Percentiles rank a stretch among this genome's conserved stretches.
Conservation (phyloP, 768 basidiomycete genomes). For the Leccinum broughii region DNA sequence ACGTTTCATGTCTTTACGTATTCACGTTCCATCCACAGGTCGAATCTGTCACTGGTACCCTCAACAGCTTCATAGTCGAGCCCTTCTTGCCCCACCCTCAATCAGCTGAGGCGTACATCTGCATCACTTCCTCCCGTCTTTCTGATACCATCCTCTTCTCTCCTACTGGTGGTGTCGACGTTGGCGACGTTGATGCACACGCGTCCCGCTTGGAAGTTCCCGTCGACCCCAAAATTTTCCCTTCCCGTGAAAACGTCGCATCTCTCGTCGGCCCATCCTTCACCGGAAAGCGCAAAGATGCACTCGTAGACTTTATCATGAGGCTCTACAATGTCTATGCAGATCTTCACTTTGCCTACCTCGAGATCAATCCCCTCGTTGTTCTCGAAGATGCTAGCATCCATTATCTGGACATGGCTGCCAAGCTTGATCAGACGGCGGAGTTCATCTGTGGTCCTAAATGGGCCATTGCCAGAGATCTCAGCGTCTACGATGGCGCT, state of each 20-base stretch:
- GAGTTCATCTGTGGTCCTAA: slow-evolving; percentile 98
- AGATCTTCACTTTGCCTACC: slow-evolving; percentile 98
- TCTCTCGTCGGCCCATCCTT: slow-evolving; percentile 78
- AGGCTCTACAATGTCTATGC: slow-evolving; percentile 97
- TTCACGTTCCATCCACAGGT: slow-evolving; percentile 51
- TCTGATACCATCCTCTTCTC: slow-evolving; percentile 98
- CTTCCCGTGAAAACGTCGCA: slow-evolving; percentile 75
- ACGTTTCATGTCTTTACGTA: slow-evolving; percentile 13
- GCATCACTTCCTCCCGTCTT: slow-evolving; percentile 93
- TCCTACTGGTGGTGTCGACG: slow-evolving; percentile 97
- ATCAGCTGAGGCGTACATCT: slow-evolving; percentile 96
- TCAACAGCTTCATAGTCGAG: slow-evolving; percentile 98
- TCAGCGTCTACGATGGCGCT: slow-evolving; percentile 65
- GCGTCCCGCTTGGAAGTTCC: slow-evolving; percentile 86
- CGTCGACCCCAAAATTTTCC: slow-evolving; percentile 68
- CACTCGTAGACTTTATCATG: slow-evolving; percentile 91
- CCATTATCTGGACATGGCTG: slow-evolving; percentile 98
- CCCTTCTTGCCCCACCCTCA: slow-evolving; percentile 97
- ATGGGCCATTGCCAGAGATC: slow-evolving; percentile 96
- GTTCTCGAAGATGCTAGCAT: slow-evolving; percentile 83
- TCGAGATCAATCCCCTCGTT: slow-evolving; percentile 99
- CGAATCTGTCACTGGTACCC: slow-evolving; percentile 89
- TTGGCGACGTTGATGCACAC: slow-evolving; percentile 98
- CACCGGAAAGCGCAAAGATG: slow-evolving; percentile 82
- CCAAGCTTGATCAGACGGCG: slow-evolving; percentile 99